Conservation (phyloP, 306 rosid genomes). For the Quercus agrifolia region DNA sequence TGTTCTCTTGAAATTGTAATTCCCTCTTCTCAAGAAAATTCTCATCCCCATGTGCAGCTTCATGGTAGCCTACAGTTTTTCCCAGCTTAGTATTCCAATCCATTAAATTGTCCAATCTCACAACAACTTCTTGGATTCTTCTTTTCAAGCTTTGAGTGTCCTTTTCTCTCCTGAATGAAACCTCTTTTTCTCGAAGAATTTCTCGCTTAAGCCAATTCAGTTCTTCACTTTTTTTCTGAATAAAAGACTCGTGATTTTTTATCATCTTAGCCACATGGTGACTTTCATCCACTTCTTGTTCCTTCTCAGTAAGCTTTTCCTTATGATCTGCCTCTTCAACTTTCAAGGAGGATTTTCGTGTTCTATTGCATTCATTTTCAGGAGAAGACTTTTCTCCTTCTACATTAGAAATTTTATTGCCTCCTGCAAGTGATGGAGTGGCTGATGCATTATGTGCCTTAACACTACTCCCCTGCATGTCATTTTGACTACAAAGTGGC, state of each 20-base stretch:
- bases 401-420: not conserved
- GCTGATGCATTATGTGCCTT: conserved; percentile 29
- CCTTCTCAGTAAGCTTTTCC: conserved; percentile 23
- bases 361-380: conserved; percentile 18
- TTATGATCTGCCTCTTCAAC: conserved; percentile 14
- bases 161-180: conserved; percentile 32
- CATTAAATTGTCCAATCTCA: conserved; percentile 41
- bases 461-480: conserved; percentile 11
- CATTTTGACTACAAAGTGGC: conserved; percentile 26
- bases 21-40: conserved; percentile 9
- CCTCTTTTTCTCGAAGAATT: conserved; percentile 31
- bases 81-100: conserved; percentile 34
- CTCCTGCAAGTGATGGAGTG: conserved; percentile 7
- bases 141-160: conserved; percentile 30
- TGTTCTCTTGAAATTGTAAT: conserved; percentile 15
- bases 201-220: conserved; percentile 35
- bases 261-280: conserved; percentile 62
- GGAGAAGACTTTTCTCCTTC: conserved; percentile 13
- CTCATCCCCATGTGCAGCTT: conserved; percentile 5
- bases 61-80: conserved; percentile 8
- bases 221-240: conserved; percentile 59
- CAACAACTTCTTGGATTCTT: conserved; percentile 33
- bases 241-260: conserved; percentile 61
- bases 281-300: conserved; percentile 29
- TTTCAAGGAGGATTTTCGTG: conserved; percentile 5